A percentile compares a stretch with the other conserved stretches of the same genome.
Evolutionary conservation across 768 basidiomycete genomes (phyloP).

Genomic region (Pleurotus sapidus): DNA sequence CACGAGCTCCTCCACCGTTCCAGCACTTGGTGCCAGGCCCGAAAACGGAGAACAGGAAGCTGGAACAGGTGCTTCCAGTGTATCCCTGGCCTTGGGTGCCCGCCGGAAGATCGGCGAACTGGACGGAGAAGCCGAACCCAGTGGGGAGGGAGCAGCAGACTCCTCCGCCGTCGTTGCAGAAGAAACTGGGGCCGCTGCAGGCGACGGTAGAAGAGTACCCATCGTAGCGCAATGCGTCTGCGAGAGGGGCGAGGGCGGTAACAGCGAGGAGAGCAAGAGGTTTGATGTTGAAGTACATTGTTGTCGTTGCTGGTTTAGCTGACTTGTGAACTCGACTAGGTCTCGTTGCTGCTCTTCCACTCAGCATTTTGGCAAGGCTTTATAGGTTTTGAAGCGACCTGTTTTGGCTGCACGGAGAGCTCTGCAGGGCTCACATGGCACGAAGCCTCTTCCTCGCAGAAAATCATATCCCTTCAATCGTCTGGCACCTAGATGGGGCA

Average conservation of each 20-base stretch:
- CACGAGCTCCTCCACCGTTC: slow-evolving; percentile 6
- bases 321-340: no score
- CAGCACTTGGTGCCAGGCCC: neutral
- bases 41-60: slow-evolving; percentile 1
- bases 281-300: slow-evolving; percentile 2
- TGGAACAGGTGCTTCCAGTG: neutral
- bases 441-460: no score
- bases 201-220: slow-evolving; percentile 5
- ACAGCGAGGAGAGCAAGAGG: slow-evolving; percentile 1
- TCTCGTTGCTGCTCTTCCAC: no score
- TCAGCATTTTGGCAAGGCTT: no score
- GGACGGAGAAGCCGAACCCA: slow-evolving; percentile 6
- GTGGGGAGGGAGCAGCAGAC: slow-evolving; percentile 6
- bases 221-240: slow-evolving; percentile 1
- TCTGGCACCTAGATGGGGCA: no score
- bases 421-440: no score
- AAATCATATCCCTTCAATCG: no score
- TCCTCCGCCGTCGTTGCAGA: neutral
- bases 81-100: slow-evolving; percentile 6
- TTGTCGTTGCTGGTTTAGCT: neutral
- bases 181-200: slow-evolving; percentile 2
- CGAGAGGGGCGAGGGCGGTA: slow-evolving; percentile 1
- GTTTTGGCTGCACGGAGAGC: no score
- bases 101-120: neutral
- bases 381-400: no score